Percentiles rank a stretch among this genome's conserved stretches.
Evolutionary conservation across 1,139 yeast species (phyloP).

Genomic region (Hyphopichia buzzinii): DNA sequence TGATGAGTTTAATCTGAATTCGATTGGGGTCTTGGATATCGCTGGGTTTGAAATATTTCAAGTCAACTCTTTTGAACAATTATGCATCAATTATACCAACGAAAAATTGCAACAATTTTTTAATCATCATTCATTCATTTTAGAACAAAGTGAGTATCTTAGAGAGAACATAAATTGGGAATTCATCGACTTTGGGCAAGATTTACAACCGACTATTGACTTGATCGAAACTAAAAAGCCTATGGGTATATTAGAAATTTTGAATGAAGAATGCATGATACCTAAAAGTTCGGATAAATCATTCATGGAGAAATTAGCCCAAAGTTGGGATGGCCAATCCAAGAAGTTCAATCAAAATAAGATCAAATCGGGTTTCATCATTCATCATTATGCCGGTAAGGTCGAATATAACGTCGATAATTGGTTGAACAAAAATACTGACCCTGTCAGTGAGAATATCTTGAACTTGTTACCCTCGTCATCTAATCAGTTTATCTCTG

Average conservation of each 20-base stretch:
- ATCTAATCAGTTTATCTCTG: constrained; percentile 44
- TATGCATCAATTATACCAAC: constrained; percentile 94
- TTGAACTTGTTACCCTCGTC: constrained; percentile 59
- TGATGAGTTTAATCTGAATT: constrained; percentile 38
- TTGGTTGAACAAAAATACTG: constrained; percentile 94
- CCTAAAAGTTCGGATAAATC: constrained; percentile 85
- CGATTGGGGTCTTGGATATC: constrained; percentile 91
- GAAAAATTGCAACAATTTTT: constrained; percentile 96
- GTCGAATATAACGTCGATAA: constrained; percentile 91
- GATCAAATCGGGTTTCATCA: constrained; percentile 64
- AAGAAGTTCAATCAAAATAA: constrained; percentile 71
- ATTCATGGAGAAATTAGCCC: constrained; percentile 75
- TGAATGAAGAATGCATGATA: constrained; percentile 94
- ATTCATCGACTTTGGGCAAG: constrained; percentile 95
- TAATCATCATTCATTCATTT: constrained; percentile 95
- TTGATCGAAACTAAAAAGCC: constrained; percentile 77
- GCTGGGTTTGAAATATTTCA: constrained; percentile 97
- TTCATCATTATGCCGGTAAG: constrained; percentile 92
- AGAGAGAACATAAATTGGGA: constrained; percentile 96
- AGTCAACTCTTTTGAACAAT: constrained; percentile 89
- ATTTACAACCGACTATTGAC: constrained; percentile 91
- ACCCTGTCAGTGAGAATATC: constrained; percentile 82
- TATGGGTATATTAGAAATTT: constrained; percentile 81
- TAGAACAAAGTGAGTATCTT: constrained; percentile 94
- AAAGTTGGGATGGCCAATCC: constrained; percentile 59